phyloP scores from a whole-genome alignment of 2,329 filamentous ascomycete species.

The Grosmannia huntii region DNA sequence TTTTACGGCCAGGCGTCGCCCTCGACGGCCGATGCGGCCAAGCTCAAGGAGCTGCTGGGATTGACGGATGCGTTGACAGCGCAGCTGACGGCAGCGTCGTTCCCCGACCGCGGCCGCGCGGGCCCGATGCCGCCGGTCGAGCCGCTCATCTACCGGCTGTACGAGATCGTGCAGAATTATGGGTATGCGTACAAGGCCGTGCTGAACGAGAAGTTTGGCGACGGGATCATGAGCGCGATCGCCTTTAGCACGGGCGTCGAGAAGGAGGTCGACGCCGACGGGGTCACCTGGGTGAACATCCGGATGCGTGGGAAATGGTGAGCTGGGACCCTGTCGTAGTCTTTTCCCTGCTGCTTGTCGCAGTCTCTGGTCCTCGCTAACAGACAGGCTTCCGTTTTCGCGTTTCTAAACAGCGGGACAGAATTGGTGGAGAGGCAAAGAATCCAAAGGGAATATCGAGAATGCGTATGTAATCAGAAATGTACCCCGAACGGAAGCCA shows the following conservation, averaged over 20 bases:
- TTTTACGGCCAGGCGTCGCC: constrained; percentile 66
- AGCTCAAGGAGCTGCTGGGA: constrained; percentile 45
- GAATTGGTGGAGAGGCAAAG: neutral
- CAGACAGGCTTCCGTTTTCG: constrained; percentile 22
- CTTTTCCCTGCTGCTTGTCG: neutral
- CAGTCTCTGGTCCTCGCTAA: neutral
- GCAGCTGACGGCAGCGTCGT: constrained; percentile 36
- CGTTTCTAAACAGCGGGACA: constrained; percentile 16
- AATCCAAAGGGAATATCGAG: neutral
- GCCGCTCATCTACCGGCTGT: constrained; percentile 79
- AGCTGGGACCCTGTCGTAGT: constrained; percentile 16
- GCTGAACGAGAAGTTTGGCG: constrained; percentile 87
- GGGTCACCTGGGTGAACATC: constrained; percentile 73
- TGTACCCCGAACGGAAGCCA: neutral
- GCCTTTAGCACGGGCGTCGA: constrained; percentile 83
- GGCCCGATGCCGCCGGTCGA: constrained; percentile 77
- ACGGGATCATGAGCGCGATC: constrained; percentile 96
- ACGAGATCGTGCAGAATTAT: constrained; percentile 94
- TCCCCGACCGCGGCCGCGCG: constrained; percentile 67
- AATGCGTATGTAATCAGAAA: neutral
- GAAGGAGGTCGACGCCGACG: constrained; percentile 80
- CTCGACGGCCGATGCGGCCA: constrained; percentile 35
- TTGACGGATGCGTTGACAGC: constrained; percentile 41
- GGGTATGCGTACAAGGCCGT: constrained; percentile 93
- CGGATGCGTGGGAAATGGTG: constrained; percentile 76